A percentile compares a stretch with the other conserved stretches of the same genome.
These are phyloP conservation scores for Aspergillus sclerotioniger DNA, from an alignment of 495 filamentous ascomycete genomes.

Conservation along the genomic window DNA sequence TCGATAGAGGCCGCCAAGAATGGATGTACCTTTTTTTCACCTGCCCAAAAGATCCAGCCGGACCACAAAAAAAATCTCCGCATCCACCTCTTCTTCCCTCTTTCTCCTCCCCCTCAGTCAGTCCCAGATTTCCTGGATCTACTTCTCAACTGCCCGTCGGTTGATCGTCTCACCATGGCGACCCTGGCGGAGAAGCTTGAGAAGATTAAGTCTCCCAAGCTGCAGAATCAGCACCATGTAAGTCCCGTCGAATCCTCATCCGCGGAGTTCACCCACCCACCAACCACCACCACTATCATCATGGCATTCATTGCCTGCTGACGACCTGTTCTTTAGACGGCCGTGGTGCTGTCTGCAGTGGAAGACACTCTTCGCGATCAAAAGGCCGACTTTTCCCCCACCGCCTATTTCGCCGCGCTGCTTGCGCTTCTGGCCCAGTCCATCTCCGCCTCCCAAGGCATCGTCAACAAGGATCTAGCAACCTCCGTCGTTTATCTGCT, in stretches of 20 bases:
- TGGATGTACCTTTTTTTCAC: conserved; percentile 36
- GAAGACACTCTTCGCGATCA: conserved; percentile 89
- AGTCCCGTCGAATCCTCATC: conserved; percentile 22
- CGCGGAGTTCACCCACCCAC: neutral
- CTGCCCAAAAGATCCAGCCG: conserved; percentile 17
- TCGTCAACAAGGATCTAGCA: conserved; percentile 79
- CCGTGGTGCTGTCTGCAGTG: conserved; percentile 82
- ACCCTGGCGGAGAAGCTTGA: conserved; percentile 87
- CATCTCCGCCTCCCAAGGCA: conserved; percentile 56
- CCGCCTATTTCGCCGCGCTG: conserved; percentile 95
- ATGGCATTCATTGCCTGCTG: neutral
- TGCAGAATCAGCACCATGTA: conserved; percentile 93
- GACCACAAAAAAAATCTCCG: conserved; percentile 34
- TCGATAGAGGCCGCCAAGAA: conserved; percentile 36
- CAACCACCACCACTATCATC: neutral
- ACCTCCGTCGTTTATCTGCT: conserved; percentile 93
- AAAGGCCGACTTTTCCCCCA: conserved; percentile 75
- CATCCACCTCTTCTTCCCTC: conserved; percentile 26
- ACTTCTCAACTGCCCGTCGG: conserved; percentile 26
- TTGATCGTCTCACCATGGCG: conserved; percentile 50
- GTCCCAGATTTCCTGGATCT: conserved; percentile 9
- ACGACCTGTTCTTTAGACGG: conserved; percentile 59
- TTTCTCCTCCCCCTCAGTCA: conserved; percentile 27
- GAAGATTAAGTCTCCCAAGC: conserved; percentile 93
- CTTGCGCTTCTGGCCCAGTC: conserved; percentile 81